Conservation (phyloP, 2,329 filamentous ascomycete genomes). For the Westerdykella ornata region DNA sequence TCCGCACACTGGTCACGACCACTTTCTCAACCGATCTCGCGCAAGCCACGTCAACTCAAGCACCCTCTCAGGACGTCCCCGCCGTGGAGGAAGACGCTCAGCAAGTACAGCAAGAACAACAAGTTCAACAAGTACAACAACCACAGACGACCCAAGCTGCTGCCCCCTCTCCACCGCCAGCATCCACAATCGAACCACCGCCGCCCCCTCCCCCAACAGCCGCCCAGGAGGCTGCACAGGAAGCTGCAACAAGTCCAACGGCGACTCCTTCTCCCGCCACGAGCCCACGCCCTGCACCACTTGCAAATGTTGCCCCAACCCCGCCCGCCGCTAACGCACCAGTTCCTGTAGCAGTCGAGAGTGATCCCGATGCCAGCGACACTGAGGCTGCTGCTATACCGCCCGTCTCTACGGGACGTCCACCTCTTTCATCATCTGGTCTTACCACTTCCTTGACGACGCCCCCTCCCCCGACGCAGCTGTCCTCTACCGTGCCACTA, state of each 20-base stretch:
- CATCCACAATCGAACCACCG: constrained; percentile 4
- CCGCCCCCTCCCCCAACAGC: constrained; percentile 13
- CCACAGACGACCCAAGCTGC: constrained; percentile 1
- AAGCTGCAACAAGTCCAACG: not conserved
- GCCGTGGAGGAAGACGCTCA: not conserved
- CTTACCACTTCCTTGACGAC: too few relatives aligned
- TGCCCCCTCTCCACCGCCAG: constrained; percentile 8
- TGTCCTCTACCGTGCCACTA: constrained; percentile 1
- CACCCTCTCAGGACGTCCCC: too few relatives aligned
- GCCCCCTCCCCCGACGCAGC: too few relatives aligned
- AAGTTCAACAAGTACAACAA: not conserved
- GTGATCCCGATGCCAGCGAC: not conserved
- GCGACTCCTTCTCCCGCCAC: not conserved
- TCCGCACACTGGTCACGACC: constrained; percentile 25
- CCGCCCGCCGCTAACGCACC: constrained; percentile 10
- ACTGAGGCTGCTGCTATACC: not conserved
- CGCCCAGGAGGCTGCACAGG: constrained; percentile 8
- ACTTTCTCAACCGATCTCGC: constrained; percentile 11
- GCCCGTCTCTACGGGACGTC: not conserved
- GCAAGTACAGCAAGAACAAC: too few relatives aligned
- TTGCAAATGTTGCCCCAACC: constrained; percentile 18
- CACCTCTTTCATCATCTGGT: not conserved
- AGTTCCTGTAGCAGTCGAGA: constrained; percentile 11
- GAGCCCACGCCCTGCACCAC: constrained; percentile 12
- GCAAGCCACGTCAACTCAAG: constrained; percentile 14